A percentile compares a stretch with the other conserved stretches of the same genome.
Evolutionary conservation across 176 grass and related monocot genomes (phyloP).

Genomic region (Tuctoria greenei): DNA sequence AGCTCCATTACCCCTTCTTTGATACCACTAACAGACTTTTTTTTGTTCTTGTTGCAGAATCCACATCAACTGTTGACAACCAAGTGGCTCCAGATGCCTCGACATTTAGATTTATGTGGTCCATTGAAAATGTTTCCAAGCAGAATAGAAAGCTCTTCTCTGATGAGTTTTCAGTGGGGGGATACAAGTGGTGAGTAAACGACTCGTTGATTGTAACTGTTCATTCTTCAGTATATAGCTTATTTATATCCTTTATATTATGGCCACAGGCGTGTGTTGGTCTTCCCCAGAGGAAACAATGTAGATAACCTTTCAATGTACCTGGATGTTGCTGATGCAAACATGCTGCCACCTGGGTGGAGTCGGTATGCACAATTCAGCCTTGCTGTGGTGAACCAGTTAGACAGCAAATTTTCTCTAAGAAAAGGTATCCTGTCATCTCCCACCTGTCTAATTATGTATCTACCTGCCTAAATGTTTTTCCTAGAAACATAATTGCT

Average conservation of each 20-base stretch:
- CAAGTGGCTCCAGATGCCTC: conserved; percentile 51
- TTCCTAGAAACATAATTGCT: conserved; percentile 5
- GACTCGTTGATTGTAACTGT: neutral
- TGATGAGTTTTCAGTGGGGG: conserved; percentile 54
- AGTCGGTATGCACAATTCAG: conserved; percentile 66
- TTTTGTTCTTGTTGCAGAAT: conserved; percentile 41
- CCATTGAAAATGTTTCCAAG: conserved; percentile 48
- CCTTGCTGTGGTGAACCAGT: conserved; percentile 66
- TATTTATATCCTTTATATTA: conserved; percentile 24
- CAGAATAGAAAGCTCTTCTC: conserved; percentile 52
- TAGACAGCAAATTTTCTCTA: conserved; percentile 45
- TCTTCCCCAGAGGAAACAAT: conserved; percentile 70
- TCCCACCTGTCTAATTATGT: neutral
- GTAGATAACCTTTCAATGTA: conserved; percentile 65
- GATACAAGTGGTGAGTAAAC: conserved; percentile 58
- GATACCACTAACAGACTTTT: neutral
- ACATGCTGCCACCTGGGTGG: conserved; percentile 55
- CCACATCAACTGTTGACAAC: conserved; percentile 28
- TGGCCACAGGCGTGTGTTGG: conserved; percentile 58
- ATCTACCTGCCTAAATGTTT: conserved; percentile 9
- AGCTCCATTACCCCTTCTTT: neutral
- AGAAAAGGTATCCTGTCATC: conserved; percentile 65
- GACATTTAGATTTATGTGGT: conserved; percentile 63
- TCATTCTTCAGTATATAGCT: neutral
- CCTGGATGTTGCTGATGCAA: conserved; percentile 65